A percentile compares a stretch with the other conserved stretches of the same genome.
Evolutionary conservation across 345 rosid genomes (phyloP).

Genomic region (Nasturtium officinale): DNA sequence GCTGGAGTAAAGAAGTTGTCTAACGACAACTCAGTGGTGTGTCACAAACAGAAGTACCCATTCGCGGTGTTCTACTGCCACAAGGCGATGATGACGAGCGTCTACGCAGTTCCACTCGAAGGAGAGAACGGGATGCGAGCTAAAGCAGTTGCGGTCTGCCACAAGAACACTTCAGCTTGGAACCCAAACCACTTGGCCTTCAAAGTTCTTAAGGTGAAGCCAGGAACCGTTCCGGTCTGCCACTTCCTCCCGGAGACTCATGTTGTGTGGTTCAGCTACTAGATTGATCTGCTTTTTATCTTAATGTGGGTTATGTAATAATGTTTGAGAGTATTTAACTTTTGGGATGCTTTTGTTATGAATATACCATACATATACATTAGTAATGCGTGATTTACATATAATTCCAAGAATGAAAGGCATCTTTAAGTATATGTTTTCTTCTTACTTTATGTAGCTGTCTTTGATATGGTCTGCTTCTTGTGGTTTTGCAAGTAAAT

Average conservation of each 20-base stretch:
- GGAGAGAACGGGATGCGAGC: constrained; percentile 65
- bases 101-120: constrained; percentile 58
- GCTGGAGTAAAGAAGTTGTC: constrained; percentile 50
- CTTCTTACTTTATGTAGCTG: neutral
- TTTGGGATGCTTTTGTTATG: constrained; percentile 36
- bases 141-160: constrained; percentile 81
- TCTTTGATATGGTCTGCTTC: constrained; percentile 11
- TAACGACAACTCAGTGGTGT: constrained; percentile 56
- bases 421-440: neutral
- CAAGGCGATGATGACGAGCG: constrained; percentile 55
- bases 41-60: constrained; percentile 82
- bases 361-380: constrained; percentile 28
- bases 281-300: constrained; percentile 31
- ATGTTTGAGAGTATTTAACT: constrained; percentile 14
- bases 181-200: constrained; percentile 84
- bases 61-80: constrained; percentile 88
- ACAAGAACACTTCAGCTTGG: constrained; percentile 81
- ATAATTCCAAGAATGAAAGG: constrained; percentile 5
- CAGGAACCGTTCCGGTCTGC: constrained; percentile 70
- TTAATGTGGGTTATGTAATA: constrained; percentile 25
- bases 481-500: constrained; percentile 22
- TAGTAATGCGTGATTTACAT: constrained; percentile 19
- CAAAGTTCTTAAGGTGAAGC: constrained; percentile 72
- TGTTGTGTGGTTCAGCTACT: constrained; percentile 62
- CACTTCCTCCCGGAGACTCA: constrained; percentile 86